phyloP scores from a whole-genome alignment of 768 basidiomycete species.

The Pulveroboletus sp. region DNA sequence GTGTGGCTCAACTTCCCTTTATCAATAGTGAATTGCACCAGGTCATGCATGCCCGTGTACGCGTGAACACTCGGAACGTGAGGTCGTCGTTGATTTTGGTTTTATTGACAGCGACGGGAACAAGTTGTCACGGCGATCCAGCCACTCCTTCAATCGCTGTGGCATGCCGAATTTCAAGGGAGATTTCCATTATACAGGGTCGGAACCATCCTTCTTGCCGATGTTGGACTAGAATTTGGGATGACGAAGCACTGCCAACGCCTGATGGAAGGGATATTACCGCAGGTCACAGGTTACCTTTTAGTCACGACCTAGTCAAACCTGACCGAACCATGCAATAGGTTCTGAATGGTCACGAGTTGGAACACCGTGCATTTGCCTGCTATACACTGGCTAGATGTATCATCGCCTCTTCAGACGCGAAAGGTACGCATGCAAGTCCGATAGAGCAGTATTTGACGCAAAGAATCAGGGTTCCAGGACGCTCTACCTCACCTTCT shows the following conservation, averaged over 20 bases:
- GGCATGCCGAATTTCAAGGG: constrained; percentile 79
- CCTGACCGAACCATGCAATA: constrained; percentile 24
- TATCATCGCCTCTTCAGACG: constrained; percentile 57
- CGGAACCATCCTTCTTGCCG: constrained; percentile 71
- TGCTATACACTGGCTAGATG: constrained; percentile 75
- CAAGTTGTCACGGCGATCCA: constrained; percentile 64
- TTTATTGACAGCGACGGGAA: constrained; percentile 50
- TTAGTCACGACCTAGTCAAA: background rate
- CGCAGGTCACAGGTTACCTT: constrained; percentile 53
- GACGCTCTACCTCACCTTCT: constrained; percentile 61
- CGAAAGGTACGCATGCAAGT: constrained; percentile 37
- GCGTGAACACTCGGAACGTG: constrained; percentile 22
- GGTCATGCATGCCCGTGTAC: constrained; percentile 39
- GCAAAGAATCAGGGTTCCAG: constrained; percentile 37
- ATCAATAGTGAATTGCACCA: constrained; percentile 43
- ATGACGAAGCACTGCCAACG: constrained; percentile 63
- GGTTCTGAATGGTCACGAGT: constrained; percentile 69
- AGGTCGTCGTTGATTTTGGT: constrained; percentile 3
- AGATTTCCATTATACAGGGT: constrained; percentile 66
- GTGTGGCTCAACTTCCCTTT: constrained; percentile 30
- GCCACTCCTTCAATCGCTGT: constrained; percentile 65
- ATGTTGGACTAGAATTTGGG: constrained; percentile 74
- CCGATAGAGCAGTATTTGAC: constrained; percentile 14
- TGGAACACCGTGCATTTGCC: constrained; percentile 74
- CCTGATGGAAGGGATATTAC: constrained; percentile 77